A percentile compares a stretch with the other conserved stretches of the same genome.
phyloP scores from a whole-genome alignment of 2,329 filamentous ascomycete species.

The Fusarium humuli region DNA sequence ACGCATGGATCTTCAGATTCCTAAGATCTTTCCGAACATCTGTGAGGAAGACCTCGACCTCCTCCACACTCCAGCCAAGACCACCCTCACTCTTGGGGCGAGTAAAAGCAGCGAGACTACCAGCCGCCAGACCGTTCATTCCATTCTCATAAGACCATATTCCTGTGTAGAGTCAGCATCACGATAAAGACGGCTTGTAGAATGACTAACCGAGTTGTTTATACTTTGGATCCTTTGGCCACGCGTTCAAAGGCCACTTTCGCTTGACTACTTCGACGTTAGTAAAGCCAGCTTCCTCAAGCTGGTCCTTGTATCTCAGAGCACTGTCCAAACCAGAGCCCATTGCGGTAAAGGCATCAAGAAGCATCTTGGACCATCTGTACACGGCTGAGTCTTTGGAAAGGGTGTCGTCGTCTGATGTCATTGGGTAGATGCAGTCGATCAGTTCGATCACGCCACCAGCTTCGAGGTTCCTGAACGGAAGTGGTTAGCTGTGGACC shows the following conservation, averaged over 20 bases:
- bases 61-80: not conserved
- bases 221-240: slow-evolving; percentile 28
- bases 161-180: not conserved
- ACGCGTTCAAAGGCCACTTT: slow-evolving; percentile 24
- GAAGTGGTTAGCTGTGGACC: fast-evolving
- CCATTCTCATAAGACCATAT: not conserved
- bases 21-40: slow-evolving; percentile 3
- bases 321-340: slow-evolving; percentile 8
- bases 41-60: not conserved
- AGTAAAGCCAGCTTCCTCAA: slow-evolving; percentile 12
- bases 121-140: not conserved
- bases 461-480: slow-evolving; percentile 1
- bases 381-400: not conserved
- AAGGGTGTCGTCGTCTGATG: slow-evolving; percentile 11
- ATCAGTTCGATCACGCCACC: slow-evolving; percentile 27
- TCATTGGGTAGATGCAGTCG: slow-evolving; percentile 27
- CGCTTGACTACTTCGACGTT: slow-evolving; percentile 8
- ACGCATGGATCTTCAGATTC: not conserved
- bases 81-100: not conserved
- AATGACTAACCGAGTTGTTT: slow-evolving; percentile 24
- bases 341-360: not conserved
- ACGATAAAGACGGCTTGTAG: no score
- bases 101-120: not conserved
- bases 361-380: slow-evolving; percentile 20
- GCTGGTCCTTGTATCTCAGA: slow-evolving; percentile 17